Evolutionary conservation across 352 stramenopile genomes (phyloP).

Genomic region (Hyaloperonospora arabidopsidis): DNA sequence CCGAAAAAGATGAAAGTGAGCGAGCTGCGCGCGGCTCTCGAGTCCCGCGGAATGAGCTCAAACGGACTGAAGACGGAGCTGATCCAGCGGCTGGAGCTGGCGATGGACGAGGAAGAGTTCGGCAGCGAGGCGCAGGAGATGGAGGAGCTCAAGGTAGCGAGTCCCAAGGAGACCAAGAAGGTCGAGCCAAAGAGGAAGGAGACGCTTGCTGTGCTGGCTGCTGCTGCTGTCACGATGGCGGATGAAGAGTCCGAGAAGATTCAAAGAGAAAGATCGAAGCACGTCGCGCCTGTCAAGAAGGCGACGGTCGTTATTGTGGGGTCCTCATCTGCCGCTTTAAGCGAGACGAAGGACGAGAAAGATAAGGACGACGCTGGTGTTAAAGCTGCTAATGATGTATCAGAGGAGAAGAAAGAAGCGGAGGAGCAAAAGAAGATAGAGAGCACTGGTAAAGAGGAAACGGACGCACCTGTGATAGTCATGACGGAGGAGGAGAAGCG

Average conservation of each 20-base stretch:
- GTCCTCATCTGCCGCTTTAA: not conserved
- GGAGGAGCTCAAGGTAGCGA: slow-evolving; percentile 46
- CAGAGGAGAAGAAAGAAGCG: slow-evolving; percentile 7
- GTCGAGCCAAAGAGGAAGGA: slow-evolving; percentile 26
- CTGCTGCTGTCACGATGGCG: not conserved
- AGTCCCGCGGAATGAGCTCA: slow-evolving; percentile 71
- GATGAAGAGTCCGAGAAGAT: slow-evolving; percentile 2
- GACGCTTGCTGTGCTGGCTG: not conserved
- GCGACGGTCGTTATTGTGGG: slow-evolving; percentile 3
- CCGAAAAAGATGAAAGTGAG: slow-evolving; percentile 90
- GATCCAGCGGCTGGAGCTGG: slow-evolving; percentile 82
- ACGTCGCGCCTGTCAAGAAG: slow-evolving; percentile 21
- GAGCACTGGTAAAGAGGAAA: slow-evolving; percentile 8
- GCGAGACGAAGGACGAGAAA: slow-evolving; percentile 16
- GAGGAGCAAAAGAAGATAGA: slow-evolving; percentile 9
- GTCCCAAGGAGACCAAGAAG: slow-evolving; percentile 33
- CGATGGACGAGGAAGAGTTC: slow-evolving; percentile 84
- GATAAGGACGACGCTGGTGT: slow-evolving; percentile 11
- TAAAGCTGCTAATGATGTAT: slow-evolving; percentile 7
- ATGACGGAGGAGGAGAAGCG: slow-evolving; percentile 75
- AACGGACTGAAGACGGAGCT: slow-evolving; percentile 86
- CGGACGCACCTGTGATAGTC: slow-evolving; percentile 17
- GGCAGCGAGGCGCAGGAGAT: slow-evolving; percentile 68
- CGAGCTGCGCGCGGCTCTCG: slow-evolving; percentile 78
- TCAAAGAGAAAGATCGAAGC: slow-evolving; percentile 20